Evolutionary conservation across 129 eudicot genomes (phyloP).

Genomic region (Glebionis coronaria): DNA sequence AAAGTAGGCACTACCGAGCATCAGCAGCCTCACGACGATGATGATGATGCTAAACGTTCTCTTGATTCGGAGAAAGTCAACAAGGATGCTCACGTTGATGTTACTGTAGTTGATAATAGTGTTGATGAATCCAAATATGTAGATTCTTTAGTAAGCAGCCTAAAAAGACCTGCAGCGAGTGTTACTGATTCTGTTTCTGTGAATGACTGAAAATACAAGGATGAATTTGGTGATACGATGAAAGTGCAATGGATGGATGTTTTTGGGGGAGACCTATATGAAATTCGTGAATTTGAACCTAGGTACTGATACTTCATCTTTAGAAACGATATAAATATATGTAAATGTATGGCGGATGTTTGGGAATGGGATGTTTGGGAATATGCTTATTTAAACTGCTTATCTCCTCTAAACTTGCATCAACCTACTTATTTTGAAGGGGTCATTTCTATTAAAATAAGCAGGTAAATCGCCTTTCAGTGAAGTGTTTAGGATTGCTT

Average conservation of each 20-base stretch:
- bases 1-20: constrained; percentile 61
- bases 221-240: constrained; percentile 36
- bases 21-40: too few species aligned
- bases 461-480: too few species aligned
- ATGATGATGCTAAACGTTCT: constrained; percentile 13
- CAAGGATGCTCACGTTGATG: constrained; percentile 12
- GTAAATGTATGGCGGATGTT: neutral
- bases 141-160: constrained; percentile 55
- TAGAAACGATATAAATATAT: too few species aligned
- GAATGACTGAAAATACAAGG: constrained; percentile 22
- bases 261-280: constrained; percentile 72
- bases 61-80: constrained; percentile 27
- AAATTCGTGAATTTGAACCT: constrained; percentile 73
- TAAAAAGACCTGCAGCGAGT: constrained; percentile 40
- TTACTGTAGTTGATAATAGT: constrained; percentile 29
- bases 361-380: constrained; percentile 25
- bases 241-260: constrained; percentile 81
- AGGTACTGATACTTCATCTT: constrained; percentile 43
- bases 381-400: constrained; percentile 12
- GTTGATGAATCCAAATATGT: constrained; percentile 17
- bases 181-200: constrained; percentile 21
- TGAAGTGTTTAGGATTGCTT: too few species aligned
- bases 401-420: too few species aligned
- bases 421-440: too few species aligned
- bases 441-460: too few species aligned